Evolutionary conservation across 306 rosid genomes (phyloP), one percentile per base, ranked within the genome.

Genomic region (Prunus mongolica): DNA sequence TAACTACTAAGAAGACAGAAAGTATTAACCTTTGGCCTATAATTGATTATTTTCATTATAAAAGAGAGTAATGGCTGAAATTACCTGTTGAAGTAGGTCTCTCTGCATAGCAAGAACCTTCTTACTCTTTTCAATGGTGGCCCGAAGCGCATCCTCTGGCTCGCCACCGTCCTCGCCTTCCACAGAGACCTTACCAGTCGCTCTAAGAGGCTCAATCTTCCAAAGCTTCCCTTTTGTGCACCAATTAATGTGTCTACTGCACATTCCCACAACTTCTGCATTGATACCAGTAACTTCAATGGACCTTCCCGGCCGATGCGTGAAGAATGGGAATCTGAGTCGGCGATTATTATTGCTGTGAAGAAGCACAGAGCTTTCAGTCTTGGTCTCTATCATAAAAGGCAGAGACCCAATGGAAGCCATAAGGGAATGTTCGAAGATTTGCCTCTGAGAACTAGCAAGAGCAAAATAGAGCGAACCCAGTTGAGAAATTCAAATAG

Each of bases 11-110:
- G 44, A 58, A 32, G 14, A 72, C 52, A 52, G 14, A 7, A 16
- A 25, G 16, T 20, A 14, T 47, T 20, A 41, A 7, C 67, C 22
- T 52, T 30, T 6, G 19, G n/a, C 69, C 28, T 22, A 58, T 27
- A 9, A 22, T 22, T 18, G 7, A 54, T 41, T 46, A 41, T n/a
- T 34, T 45, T 16, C 20, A 66, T 60, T 64, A 56, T 9, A 51
- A 25, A 22, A 24, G 11, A 27, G 25, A 60, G 56, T 20, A 45
- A 56, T 18, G 28, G 11, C 44, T 34, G 65, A 65, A 34, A 76
- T 68, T 79, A 93, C 98, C 98, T 91, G 96, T 72, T 88, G 89
- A 81, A 95, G 91, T 62, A 95, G 88, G 45, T 88, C 83, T 77
- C 80, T 87, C 69, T 95, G 98, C 85, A 84, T 30, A 75, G 93